Base-by-base conservation (phyloP, 805 yeast species). In the Komagataella pastoris region DNA sequence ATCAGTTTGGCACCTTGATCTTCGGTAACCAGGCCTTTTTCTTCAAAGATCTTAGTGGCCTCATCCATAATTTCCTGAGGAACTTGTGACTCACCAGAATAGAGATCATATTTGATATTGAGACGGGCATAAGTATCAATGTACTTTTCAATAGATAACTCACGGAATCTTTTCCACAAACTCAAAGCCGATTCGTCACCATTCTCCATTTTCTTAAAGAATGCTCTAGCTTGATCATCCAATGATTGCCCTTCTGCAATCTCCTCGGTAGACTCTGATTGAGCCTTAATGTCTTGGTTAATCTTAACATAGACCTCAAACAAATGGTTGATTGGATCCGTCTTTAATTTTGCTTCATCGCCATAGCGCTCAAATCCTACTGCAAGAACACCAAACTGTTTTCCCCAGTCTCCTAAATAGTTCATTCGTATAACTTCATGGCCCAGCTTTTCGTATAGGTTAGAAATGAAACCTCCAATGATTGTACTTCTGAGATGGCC, bases 361-460 rank as follows among this genome's bases (percentile, higher is more conserved):
- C 99, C 99, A 64, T 85, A 93, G 62, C 78, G 81, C 52, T 80
- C 79, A 67, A 84, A 93, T 48, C 97, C 99, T 55, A 93, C 85
- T 23, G 98, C 99, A 59, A 93, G 76, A 48, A 93, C 67, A 68
- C 99, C 99, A 63, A 91, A 93, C 73, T 93, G 99, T 71, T 93
- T 93, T 53, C 99, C 99, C 99, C 99, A 93, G 71, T 93, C 99
- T 62, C 99, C 99, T 58, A 93, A 76, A 69, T 93, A 93, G 74
- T 93, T 93, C 74, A 91, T 76, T 71, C 97, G 80, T 58, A 77
- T 70, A 47, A 93, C 99, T n/a, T 88, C 79, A 87, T 91, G 93
- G 48, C 98, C 99, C 53, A 83, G 74, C 58, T 80, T 82, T 70
- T 89, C 97, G 65, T 93, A 87, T 65, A 93, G 74, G 69, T 90